Evolutionary conservation across 2,329 filamentous ascomycete genomes (phyloP), one percentile per base, ranked within the genome.

Genomic region (Sarocladium strictum): DNA sequence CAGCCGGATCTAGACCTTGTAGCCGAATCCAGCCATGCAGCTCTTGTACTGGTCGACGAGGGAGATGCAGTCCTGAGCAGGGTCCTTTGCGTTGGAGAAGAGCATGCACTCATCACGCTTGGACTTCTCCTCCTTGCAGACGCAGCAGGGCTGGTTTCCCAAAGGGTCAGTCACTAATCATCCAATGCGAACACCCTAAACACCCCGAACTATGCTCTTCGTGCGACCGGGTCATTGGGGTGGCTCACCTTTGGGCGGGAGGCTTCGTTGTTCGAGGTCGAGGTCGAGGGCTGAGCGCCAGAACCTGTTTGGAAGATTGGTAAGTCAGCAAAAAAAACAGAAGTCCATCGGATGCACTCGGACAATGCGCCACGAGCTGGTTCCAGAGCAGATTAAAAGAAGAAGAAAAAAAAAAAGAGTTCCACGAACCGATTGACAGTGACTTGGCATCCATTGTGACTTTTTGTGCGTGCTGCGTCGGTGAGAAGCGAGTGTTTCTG

Each of bases 41-140:
- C 74, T 84, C 74, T 85, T 86, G 76, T 99, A 99, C 67, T 89
- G 85, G 26, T 90, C 83, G 59, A 99, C 88, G 58, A 90, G 80
- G 52, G 85, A 81, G 71, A 85, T 81, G 79, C 94, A 99, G 65
- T 95, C 91, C 65, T 83, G 80, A 64, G 89, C 82, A 37, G 94
- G 90, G 67, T 97, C 87, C 65, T 86, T 80, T 58, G 89, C 80
- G 59, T 83, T 91, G 55, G 90, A 96, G 77, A 97, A 97, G 55
- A 99, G 88, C 93, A 99, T 97, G 79, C 94, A 99, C 74, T 99
- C 92, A 75, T 99, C 94, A 59, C 94, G 90, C 63, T 81, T 81
- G 37, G 89, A 79, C 73, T 99, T 99, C 72, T 99, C 91, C 43
- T 94, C 84, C 69, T 92, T 97, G 83, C 94, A 99, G 27, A 97